Conservation (phyloP, 805 yeast genomes). For the Peterozyma toletana region DNA sequence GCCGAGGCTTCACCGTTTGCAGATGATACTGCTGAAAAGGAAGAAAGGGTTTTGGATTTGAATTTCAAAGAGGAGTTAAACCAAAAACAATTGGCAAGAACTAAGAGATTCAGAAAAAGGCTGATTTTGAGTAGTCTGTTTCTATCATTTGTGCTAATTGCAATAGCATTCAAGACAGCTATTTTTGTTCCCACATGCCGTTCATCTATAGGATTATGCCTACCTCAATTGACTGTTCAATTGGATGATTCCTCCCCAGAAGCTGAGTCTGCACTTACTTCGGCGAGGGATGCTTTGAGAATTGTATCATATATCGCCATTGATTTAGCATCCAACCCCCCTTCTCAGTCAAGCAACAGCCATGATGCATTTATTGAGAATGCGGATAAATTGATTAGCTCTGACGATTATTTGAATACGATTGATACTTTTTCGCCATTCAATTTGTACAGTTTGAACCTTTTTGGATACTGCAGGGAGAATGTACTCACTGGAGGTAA, state of each 20-base stretch:
- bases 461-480: conserved; percentile 41
- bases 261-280: conserved; percentile 23
- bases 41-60: too few species aligned
- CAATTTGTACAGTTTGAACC: conserved; percentile 35
- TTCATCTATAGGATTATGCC: conserved; percentile 21
- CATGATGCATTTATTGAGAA: conserved; percentile 7
- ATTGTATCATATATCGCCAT: conserved; percentile 37
- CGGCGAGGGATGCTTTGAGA: conserved; percentile 34
- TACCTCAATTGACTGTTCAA: conserved; percentile 36
- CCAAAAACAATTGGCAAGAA: too few species aligned
- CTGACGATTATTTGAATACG: conserved; percentile 20
- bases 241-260: conserved; percentile 27
- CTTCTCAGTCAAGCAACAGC: conserved; percentile 4
- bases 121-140: background rate
- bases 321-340: conserved; percentile 26
- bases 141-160: conserved; percentile 11
- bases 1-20: too few species aligned
- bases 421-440: conserved; percentile 38
- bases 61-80: too few species aligned
- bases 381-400: conserved; percentile 10
- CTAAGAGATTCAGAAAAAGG: too few species aligned
- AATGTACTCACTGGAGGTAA: conserved; percentile 15
- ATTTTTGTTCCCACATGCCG: conserved; percentile 25
- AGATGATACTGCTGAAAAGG: too few species aligned
- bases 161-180: conserved; percentile 14